phyloP scores from a whole-genome alignment of 257 asterid species.

The Echites panduratus region DNA sequence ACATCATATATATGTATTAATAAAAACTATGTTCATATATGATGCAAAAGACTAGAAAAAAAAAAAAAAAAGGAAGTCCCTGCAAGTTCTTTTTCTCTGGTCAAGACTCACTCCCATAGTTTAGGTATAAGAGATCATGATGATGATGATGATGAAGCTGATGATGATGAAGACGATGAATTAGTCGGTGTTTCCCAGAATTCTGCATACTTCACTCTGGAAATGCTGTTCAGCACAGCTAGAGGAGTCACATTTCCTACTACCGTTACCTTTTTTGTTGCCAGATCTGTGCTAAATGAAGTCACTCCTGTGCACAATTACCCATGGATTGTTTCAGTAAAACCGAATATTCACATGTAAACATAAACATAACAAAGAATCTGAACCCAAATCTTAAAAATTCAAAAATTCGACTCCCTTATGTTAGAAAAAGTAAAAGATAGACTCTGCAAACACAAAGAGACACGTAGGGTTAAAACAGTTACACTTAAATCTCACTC shows the following conservation, averaged over 20 bases:
- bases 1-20: not conserved
- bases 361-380: too few relatives aligned
- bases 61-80: too few relatives aligned
- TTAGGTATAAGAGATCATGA: not conserved
- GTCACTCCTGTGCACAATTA: conserved; percentile 61
- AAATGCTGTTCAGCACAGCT: conserved; percentile 65
- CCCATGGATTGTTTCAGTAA: too few relatives aligned
- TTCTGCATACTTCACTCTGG: conserved; percentile 74
- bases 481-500: too few relatives aligned
- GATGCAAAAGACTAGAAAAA: conserved; percentile 2
- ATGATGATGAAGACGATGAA: conserved; percentile 22
- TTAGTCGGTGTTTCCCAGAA: conserved; percentile 64
- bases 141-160: conserved; percentile 24
- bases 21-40: not conserved
- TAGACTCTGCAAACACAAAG: too few relatives aligned
- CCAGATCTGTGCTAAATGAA: conserved; percentile 69
- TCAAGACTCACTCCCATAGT: conserved; percentile 4
- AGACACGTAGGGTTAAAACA: too few relatives aligned
- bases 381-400: too few relatives aligned
- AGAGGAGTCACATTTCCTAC: conserved; percentile 64
- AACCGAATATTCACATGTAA: too few relatives aligned
- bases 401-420: too few relatives aligned
- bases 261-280: conserved; percentile 66
- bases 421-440: too few relatives aligned
- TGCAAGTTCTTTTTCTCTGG: not conserved